Evolutionary conservation across 768 basidiomycete species (phyloP).

Genomic region (Rhodotorula diobovata): DNA sequence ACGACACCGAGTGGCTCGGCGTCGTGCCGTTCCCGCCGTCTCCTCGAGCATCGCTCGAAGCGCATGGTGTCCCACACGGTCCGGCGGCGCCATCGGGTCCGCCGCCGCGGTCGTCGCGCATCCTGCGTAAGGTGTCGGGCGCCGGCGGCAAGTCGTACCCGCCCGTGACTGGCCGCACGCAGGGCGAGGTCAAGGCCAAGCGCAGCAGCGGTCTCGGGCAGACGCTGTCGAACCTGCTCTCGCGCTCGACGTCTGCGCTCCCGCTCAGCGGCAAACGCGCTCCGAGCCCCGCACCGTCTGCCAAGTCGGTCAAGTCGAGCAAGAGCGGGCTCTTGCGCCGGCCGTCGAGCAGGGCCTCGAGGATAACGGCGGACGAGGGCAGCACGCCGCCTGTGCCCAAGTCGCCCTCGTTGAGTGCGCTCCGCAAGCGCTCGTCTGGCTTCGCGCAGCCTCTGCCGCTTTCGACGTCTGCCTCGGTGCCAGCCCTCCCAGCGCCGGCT

Average conservation of each 20-base stretch:
- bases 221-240: conserved; percentile 21
- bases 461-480: background rate
- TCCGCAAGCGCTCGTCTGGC: background rate
- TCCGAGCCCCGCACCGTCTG: conserved; percentile 16
- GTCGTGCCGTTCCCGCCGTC: conserved; percentile 30
- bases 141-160: conserved; percentile 1
- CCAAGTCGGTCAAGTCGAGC: conserved; percentile 20
- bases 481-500: background rate
- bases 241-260: conserved; percentile 9
- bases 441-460: background rate
- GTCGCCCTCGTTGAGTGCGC: background rate
- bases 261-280: conserved; percentile 23
- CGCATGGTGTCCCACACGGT: background rate
- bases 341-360: background rate
- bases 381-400: background rate
- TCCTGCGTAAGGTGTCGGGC: conserved; percentile 10
- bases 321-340: conserved; percentile 2
- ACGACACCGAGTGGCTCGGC: conserved; percentile 27
- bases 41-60: background rate
- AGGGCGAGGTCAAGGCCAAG: conserved; percentile 11
- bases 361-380: background rate
- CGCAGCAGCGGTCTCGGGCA: conserved; percentile 9
- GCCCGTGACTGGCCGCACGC: conserved; percentile 18
- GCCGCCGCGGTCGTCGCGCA: background rate
- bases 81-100: background rate